phyloP scores from a whole-genome alignment of 331 rosid genomes.

The Dryas integrifolia region DNA sequence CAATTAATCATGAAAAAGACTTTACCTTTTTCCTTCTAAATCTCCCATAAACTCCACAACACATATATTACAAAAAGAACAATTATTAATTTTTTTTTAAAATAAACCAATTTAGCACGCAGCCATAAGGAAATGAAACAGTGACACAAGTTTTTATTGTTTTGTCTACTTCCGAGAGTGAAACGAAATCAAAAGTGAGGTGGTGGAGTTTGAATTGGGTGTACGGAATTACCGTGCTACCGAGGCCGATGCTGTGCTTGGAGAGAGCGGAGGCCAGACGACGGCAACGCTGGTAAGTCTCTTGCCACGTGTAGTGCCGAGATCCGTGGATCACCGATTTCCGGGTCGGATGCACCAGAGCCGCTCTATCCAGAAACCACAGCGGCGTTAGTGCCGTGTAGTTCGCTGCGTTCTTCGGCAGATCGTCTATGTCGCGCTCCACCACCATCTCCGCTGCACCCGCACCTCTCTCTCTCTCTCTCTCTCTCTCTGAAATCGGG shows the following conservation, averaged over 20 bases:
- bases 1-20: background rate
- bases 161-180: background rate
- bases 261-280: constrained; percentile 82
- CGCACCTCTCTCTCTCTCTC: background rate
- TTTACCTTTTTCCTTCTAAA: background rate
- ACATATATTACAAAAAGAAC: background rate
- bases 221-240: constrained; percentile 47
- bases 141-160: background rate
- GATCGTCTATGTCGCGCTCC: constrained; percentile 64
- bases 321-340: constrained; percentile 74
- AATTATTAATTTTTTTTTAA: background rate
- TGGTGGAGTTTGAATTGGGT: background rate
- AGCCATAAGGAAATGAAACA: background rate
- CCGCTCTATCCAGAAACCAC: constrained; percentile 83
- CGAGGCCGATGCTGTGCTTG: constrained; percentile 54
- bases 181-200: background rate
- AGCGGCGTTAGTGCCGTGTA: constrained; percentile 79
- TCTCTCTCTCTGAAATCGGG: background rate
- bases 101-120: background rate
- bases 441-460: constrained; percentile 20
- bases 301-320: constrained; percentile 71
- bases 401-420: constrained; percentile 82
- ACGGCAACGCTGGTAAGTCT: constrained; percentile 79
- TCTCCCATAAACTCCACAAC: background rate
- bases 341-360: constrained; percentile 71